Evolutionary conservation across 768 basidiomycete species (phyloP), one percentile per base, ranked within the genome.

Genomic region (Clavulina sp.): DNA sequence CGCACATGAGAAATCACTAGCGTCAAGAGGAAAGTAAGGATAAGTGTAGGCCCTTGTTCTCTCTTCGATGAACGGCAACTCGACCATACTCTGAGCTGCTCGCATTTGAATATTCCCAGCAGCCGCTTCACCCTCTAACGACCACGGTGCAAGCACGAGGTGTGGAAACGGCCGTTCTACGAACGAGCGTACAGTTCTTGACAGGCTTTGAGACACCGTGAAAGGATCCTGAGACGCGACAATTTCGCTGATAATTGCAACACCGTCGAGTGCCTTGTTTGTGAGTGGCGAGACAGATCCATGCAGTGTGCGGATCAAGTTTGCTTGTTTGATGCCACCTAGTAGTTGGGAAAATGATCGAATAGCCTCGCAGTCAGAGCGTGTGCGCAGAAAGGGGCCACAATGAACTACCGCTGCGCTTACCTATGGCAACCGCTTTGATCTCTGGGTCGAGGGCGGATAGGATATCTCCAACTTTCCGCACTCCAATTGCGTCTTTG

Each of bases 201-300:
- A 60, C 7, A 81, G 69, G 36, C 58, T 66, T 38, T 60, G 63
- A 0, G 85, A 74, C 1, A 77, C 72, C 18, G 61, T 55, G 16
- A 61, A 57, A 0, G 88, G 87, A 3, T 74, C 66, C 1, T 54
- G 31, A 0, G 85, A 81, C 2, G 77, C 73, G 4, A 85, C 72
- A 52, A 96, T 87, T 41, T 88, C 86, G 21, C 86, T 89, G 36
- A 95, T 81, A 48, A 95, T 75, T 7, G 92, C 92, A 26, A 95
- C 71, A 0, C 92, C 92, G 52, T 86, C 80, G 16, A 93, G 67
- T 1, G 68, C 50, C 52, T 72, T 77, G 0, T 74, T 72, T 1
- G 73, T 71, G 4, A 49, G 51, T 0, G 67, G 62, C 0, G 83
- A 78, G 5, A 78, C 73, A 1, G 75, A 71, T 5, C 82, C 84